Evolutionary conservation across 768 basidiomycete genomes (phyloP), one percentile per base, ranked within the genome.

Genomic region (Mycena belliarum): DNA sequence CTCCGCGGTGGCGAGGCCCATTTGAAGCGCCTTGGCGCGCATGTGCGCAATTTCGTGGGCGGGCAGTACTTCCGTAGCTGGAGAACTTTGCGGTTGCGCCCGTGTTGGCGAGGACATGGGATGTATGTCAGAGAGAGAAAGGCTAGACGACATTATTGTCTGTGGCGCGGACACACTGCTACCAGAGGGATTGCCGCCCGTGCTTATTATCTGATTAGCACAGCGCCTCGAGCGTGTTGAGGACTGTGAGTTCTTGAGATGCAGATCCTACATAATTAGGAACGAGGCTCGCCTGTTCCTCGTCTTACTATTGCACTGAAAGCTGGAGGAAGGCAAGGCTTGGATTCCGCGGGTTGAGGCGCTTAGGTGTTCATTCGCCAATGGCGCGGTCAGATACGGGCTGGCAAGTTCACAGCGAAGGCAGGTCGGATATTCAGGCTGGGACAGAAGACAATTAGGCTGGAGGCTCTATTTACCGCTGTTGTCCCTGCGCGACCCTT

Each of bases 41-140:
- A 89, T 83, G 29, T 69, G 63, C 9, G 73, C 65, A 35, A 85
- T 70, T 67, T 88, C 83, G 14, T 70, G 67, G 44, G 77, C 73
- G 25, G 75, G 77, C n/a, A 82, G 64, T 20, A 71, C 72, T 58
- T 75, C 74, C 35, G 73, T 44, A 68, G 43, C 58, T 54, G 48
- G 55, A 52, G 32, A 63, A 60, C 18, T 65, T 38, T n/a, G 40
- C 56, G 62, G 48, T 63, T 28, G 66, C 71, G 57, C 65, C 69
- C 51, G 76, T 75, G 0, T 70, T 68, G 81, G 78, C 4, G 83
- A 79, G 12, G 84, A 81, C 69, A 81, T 76, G 29, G 76, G 65
- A 57, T 82, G 80, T 40, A 84, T 80, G 60, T 86, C 85, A 33
- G 80, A 82, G 44, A 87, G 73, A 8, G 77, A 74, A 25, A 85